Evolutionary conservation across 306 rosid species (phyloP).

Genomic region (Cercis canadensis): DNA sequence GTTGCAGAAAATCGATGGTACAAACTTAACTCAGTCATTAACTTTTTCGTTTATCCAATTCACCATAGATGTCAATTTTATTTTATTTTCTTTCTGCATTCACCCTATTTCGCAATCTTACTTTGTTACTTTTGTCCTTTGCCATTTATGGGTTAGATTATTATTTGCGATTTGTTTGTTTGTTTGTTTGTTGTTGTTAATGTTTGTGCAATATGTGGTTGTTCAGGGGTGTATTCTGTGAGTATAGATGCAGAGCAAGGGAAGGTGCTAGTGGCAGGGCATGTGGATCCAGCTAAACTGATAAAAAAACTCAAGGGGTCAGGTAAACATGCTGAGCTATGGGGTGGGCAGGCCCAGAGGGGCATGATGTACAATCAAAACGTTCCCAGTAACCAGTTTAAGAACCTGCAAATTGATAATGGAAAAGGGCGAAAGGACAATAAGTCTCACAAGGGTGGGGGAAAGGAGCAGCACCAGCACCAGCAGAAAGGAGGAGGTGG

Average conservation of each 20-base stretch:
- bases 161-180: too few relatives aligned
- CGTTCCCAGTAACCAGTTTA: slow-evolving; percentile 61
- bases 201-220: neutral
- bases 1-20: slow-evolving; percentile 91
- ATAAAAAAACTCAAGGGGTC: slow-evolving; percentile 61
- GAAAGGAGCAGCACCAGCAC: slow-evolving; percentile 33
- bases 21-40: neutral
- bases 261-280: slow-evolving; percentile 61
- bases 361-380: slow-evolving; percentile 51
- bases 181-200: neutral
- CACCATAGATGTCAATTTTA: too few relatives aligned
- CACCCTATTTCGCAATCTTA: too few relatives aligned
- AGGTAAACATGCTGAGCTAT: slow-evolving; percentile 73
- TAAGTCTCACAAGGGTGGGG: slow-evolving; percentile 59
- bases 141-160: neutral
- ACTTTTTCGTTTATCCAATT: neutral
- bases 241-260: slow-evolving; percentile 63
- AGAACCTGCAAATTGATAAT: slow-evolving; percentile 55
- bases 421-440: slow-evolving; percentile 52
- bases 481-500: slow-evolving; percentile 49
- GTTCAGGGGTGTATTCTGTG: slow-evolving; percentile 58
- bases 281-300: slow-evolving; percentile 65
- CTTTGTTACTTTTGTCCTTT: neutral
- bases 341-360: slow-evolving; percentile 67
- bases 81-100: too few relatives aligned